Evolutionary conservation across 2,329 filamentous ascomycete species (phyloP).

Genomic region (Mycosphaerella arachidis): DNA sequence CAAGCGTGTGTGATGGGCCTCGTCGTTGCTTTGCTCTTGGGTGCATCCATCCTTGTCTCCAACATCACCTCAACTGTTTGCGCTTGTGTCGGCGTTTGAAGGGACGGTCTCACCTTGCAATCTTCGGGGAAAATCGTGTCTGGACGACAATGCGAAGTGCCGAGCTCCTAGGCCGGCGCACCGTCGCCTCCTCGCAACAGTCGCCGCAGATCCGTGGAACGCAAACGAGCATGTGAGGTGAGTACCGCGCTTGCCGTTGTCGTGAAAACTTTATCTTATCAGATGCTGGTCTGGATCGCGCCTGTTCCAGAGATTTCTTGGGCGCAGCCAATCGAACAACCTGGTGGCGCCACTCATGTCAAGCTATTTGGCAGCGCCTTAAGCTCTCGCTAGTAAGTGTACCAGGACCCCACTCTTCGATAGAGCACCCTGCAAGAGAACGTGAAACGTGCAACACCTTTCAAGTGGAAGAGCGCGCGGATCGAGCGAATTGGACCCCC

Average conservation of each 20-base stretch:
- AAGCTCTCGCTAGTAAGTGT: not conserved
- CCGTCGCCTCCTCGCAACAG: not conserved
- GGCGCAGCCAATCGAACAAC: not conserved
- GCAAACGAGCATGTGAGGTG: not conserved
- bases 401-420: not conserved
- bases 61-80: not conserved
- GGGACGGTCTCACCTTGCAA: not conserved
- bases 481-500: not conserved
- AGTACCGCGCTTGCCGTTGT: not conserved
- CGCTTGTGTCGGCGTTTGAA: not conserved
- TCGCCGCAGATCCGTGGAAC: not conserved
- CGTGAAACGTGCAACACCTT: not conserved
- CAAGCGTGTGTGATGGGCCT: not conserved
- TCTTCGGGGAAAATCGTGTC: too few relatives aligned
- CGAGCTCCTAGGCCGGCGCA: not conserved
- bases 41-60: not conserved
- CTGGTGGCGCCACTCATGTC: not conserved
- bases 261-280: constrained; percentile 1
- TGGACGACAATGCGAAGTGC: not conserved
- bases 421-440: not conserved
- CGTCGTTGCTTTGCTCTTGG: not conserved
- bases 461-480: not conserved
- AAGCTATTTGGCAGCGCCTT: not conserved
- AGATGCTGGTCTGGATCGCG: not conserved
- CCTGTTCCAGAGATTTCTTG: not conserved